Base-by-base conservation (phyloP, 148 eudicot genomes). In the Heliamphora exappendiculata region DNA sequence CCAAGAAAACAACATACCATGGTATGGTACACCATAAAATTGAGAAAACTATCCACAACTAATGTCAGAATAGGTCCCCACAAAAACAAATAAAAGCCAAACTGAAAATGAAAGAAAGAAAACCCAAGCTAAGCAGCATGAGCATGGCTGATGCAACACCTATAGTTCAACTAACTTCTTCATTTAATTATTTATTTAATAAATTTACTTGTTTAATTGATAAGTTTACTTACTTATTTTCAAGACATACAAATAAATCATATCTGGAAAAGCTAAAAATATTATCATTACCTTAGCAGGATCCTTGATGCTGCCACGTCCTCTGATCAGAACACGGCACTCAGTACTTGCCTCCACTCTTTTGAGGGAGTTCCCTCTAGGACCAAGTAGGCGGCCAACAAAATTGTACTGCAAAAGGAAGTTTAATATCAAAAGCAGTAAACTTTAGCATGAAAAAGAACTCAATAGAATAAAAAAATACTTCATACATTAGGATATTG, bases 341-440 rank as follows among this genome's bases (percentile, higher is more conserved):
- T 91, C 98, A 19, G 98, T 96, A 72, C 80, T 88, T 79, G 93
- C 94, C 85, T 96, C 99, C 24, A 96, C 98, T 71, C 97, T 89
- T 82, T 93, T 96, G 76, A 96, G 88, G 75, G 99, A 96, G 91
- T 96, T 93, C 49, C 99, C 99, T 83, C 99, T 90, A 10, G 99
- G 99, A 44, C 99, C 99, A 78, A 96, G 97, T 54, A 96, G 98
- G 33, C 99, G 98, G n/a, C 99, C 99, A 65, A 96, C 99, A 90
- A 96, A 28, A 54, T 54, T 73, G 75, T 54, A 51, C 41, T 96
- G 96, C 37, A 73, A 20, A 29, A 34, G 29, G 19, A 63, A 3
- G 60, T 19, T 22, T 5, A 71, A 13, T 24, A 74, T 42, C 70
- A 66, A 41, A 76, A 39, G 47, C 65, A 82, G 50, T 29, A 76